These are phyloP conservation scores for Sparassis latifolia DNA, from an alignment of 1,284 basidiomycete species.

Conservation along the genomic window DNA sequence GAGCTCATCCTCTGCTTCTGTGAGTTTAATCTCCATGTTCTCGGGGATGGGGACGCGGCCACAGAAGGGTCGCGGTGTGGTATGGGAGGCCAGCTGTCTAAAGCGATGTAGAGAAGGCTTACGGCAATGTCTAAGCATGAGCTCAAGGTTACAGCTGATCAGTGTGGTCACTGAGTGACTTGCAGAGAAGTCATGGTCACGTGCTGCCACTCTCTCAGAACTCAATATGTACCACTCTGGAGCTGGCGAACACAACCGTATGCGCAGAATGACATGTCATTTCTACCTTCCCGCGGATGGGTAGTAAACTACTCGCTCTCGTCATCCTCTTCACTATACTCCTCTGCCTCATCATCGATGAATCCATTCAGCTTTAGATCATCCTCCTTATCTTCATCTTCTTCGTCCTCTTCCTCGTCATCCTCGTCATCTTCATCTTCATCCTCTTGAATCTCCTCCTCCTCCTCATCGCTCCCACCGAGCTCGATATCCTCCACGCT, in stretches of 20 bases:
- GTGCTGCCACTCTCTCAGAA: too few species aligned
- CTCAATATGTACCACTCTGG: too few species aligned
- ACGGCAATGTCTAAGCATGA: too few species aligned
- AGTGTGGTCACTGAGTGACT: too few species aligned
- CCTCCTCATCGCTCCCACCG: slow-evolving; percentile 67
- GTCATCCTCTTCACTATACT: slow-evolving; percentile 53
- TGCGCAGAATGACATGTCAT: too few species aligned
- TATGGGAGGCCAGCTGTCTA: not conserved
- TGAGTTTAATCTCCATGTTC: slow-evolving; percentile 39
- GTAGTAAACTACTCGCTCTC: slow-evolving; percentile 30
- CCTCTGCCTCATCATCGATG: slow-evolving; percentile 71
- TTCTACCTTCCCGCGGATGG: too few species aligned
- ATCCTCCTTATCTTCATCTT: slow-evolving; percentile 28
- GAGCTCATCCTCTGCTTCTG: slow-evolving; percentile 48
- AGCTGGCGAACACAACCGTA: too few species aligned
- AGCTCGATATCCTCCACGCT: slow-evolving; percentile 73
- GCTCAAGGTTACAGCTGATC: too few species aligned
- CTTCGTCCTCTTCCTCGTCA: slow-evolving; percentile 50
- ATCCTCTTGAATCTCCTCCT: slow-evolving; percentile 40
- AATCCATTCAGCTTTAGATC: slow-evolving; percentile 54
- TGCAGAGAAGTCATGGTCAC: too few species aligned
- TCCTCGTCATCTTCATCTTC: slow-evolving; percentile 47
- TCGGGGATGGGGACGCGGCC: slow-evolving; percentile 13
- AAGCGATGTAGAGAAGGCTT: not conserved
- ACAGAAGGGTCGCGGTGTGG: not conserved